Conservation (phyloP, 345 rosid genomes). For the Turnera subulata region DNA sequence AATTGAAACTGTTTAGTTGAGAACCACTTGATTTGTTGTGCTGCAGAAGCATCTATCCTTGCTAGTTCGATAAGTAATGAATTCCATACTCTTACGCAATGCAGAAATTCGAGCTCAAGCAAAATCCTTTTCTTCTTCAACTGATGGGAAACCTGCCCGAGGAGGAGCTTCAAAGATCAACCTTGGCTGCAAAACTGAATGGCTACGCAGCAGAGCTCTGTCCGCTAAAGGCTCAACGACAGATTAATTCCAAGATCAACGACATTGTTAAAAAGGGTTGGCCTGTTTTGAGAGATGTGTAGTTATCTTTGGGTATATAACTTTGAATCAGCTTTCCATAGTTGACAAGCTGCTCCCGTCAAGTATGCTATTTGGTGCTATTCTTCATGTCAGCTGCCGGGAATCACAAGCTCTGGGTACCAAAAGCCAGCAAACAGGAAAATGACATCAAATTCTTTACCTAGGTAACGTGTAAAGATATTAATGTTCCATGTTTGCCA, state of each 20-base stretch:
- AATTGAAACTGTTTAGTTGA: neutral
- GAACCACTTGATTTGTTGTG: too few relatives aligned
- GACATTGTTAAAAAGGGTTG: slow-evolving; percentile 76
- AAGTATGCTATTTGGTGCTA: neutral
- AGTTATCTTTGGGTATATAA: slow-evolving; percentile 9
- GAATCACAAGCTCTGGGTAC: neutral
- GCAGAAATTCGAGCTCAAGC: slow-evolving; percentile 96
- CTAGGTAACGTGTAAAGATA: neutral
- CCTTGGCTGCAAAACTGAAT: slow-evolving; percentile 65
- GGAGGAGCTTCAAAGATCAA: slow-evolving; percentile 80
- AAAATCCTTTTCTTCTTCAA: slow-evolving; percentile 67
- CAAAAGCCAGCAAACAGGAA: neutral
- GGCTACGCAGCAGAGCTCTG: slow-evolving; percentile 87
- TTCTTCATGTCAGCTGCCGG: neutral
- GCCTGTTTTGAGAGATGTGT: slow-evolving; percentile 66
- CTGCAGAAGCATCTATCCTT: too few relatives aligned
- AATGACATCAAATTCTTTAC: neutral
- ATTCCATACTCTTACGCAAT: slow-evolving; percentile 1
- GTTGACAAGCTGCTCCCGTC: neutral
- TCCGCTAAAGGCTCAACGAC: slow-evolving; percentile 52
- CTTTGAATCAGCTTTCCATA: neutral
- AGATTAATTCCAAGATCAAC: slow-evolving; percentile 55
- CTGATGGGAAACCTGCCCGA: slow-evolving; percentile 73
- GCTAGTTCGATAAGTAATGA: too few relatives aligned
- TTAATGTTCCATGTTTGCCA: neutral